Conservation (phyloP, 257 asterid genomes). For the Nicotiana paniculata region DNA sequence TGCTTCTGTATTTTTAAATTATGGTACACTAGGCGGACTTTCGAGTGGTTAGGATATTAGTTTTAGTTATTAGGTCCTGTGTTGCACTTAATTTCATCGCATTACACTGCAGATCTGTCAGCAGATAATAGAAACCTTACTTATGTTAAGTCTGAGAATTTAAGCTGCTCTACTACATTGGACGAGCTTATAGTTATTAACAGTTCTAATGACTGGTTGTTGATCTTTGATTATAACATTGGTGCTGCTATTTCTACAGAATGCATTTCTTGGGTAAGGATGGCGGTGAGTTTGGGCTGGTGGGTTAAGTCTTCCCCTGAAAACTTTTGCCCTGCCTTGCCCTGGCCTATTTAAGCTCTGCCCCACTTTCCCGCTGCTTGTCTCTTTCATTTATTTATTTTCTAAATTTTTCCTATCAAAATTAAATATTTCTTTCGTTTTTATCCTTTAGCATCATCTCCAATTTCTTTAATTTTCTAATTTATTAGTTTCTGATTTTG, state of each 20-base stretch:
- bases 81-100: background rate
- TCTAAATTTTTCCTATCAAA: too few relatives aligned
- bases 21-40: background rate
- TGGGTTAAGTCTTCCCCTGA: background rate
- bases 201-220: background rate
- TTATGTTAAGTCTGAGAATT: background rate
- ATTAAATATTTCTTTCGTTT: background rate
- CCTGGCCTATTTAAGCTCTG: too few relatives aligned
- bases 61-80: background rate
- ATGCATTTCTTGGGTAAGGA: background rate
- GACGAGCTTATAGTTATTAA: background rate
- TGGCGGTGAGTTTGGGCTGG: background rate
- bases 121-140: background rate
- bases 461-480: background rate
- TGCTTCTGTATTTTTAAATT: background rate
- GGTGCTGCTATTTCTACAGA: background rate
- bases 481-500: background rate
- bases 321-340: background rate
- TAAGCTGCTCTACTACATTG: background rate
- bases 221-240: background rate
- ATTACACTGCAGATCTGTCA: background rate
- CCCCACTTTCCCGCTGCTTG: background rate
- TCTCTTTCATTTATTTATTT: too few relatives aligned
- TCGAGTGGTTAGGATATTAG: background rate
- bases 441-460: background rate